phyloP scores from a whole-genome alignment of 495 filamentous ascomycete species.

The Letharia lupina region DNA sequence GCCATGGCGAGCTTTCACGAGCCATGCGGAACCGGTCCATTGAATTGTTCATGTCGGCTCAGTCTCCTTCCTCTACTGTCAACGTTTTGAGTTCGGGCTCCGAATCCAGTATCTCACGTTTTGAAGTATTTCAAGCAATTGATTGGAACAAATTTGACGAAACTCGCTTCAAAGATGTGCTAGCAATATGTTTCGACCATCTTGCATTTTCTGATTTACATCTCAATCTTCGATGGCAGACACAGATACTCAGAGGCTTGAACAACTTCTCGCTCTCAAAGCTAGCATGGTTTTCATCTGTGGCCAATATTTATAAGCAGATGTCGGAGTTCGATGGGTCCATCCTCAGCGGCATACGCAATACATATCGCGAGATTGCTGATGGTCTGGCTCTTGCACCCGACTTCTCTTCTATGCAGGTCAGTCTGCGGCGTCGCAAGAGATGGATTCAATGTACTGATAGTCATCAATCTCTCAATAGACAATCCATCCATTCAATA shows the following conservation, averaged over 20 bases:
- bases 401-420: slow-evolving; percentile 38
- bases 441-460: slow-evolving; percentile 27
- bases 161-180: slow-evolving; percentile 21
- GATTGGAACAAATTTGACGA: slow-evolving; percentile 22
- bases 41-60: slow-evolving; percentile 66
- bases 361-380: slow-evolving; percentile 7
- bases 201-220: slow-evolving; percentile 42
- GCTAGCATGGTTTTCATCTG: slow-evolving; percentile 8
- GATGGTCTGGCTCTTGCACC: not conserved
- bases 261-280: slow-evolving; percentile 6
- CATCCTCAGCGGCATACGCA: slow-evolving; percentile 11
- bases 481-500: slow-evolving; percentile 35
- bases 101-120: slow-evolving; percentile 45
- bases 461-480: slow-evolving; percentile 18
- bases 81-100: slow-evolving; percentile 28
- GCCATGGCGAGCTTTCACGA: slow-evolving; percentile 85
- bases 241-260: slow-evolving; percentile 20
- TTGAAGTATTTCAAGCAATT: slow-evolving; percentile 39
- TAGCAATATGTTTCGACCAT: slow-evolving; percentile 46
- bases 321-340: slow-evolving; percentile 7
- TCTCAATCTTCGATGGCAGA: slow-evolving; percentile 12
- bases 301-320: slow-evolving; percentile 6
- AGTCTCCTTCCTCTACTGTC: slow-evolving; percentile 24
- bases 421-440: slow-evolving; percentile 31
- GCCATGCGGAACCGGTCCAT: slow-evolving; percentile 95